A percentile compares a stretch with the other conserved stretches of the same genome.
These are phyloP conservation scores for Sporothrix brunneoviolacea DNA, from an alignment of 2,329 filamentous ascomycete species.

Conservation along the genomic window DNA sequence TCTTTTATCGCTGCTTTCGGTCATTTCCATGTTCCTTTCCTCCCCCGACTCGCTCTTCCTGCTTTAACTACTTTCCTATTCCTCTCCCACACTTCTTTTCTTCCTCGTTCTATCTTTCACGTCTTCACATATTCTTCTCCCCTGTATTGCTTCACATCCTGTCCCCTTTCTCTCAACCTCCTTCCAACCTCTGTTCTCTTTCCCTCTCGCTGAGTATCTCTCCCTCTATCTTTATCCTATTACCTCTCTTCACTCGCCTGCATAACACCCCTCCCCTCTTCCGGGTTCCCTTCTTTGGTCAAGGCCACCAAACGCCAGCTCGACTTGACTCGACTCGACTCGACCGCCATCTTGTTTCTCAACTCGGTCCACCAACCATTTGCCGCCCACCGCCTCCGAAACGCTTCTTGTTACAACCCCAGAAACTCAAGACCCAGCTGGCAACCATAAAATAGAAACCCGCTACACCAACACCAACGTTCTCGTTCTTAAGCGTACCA, in stretches of 20 bases:
- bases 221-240: slow-evolving; percentile 1
- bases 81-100: slow-evolving; percentile 13
- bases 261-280: background rate
- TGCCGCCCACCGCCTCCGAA: slow-evolving; percentile 30
- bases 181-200: slow-evolving; percentile 13
- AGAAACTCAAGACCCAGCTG: background rate
- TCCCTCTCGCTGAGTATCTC: slow-evolving; percentile 18
- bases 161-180: background rate
- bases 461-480: too few relatives aligned
- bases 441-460: too few relatives aligned
- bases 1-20: slow-evolving; percentile 18
- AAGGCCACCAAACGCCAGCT: too few relatives aligned
- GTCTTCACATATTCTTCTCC: background rate
- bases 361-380: slow-evolving; percentile 12
- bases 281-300: background rate
- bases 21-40: too few relatives aligned
- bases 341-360: background rate
- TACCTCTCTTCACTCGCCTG: background rate
- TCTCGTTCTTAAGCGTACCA: too few relatives aligned
- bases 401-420: slow-evolving; percentile 39
- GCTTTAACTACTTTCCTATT: slow-evolving; percentile 9
- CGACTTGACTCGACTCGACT: too few relatives aligned
- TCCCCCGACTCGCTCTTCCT: too few relatives aligned
- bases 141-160: background rate
- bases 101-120: slow-evolving; percentile 22